Base-by-base conservation (phyloP, 2,329 filamentous ascomycete genomes). In the Fusarium algeriense region DNA sequence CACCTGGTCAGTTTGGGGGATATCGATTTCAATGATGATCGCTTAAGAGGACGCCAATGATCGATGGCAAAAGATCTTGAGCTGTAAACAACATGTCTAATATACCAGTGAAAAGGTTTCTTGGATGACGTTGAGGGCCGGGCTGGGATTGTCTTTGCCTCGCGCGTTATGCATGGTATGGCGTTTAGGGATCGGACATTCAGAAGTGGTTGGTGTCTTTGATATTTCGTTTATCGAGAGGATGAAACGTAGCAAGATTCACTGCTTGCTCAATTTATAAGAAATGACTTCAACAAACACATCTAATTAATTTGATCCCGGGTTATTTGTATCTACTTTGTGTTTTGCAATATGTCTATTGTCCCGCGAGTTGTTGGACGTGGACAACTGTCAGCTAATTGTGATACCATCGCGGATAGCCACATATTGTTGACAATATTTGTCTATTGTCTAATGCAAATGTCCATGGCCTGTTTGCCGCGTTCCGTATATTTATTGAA, bases 1-100 rank as follows among this genome's bases (percentile, higher is more conserved):
- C 78, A 35, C 70, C 76, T 5, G 80, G 80, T n/a, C 79, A 81
- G 54, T 82, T 78, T 66, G 80, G 79, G 53, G 78, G 79, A 28
- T 81, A 80, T 62, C 76, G 78, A 37, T 83, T 78, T 64, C 81
- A 62, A 73, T 49, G 23, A 44, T 15, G 30, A 59, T 34, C 23
- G 26, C 35, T n/a, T 6, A 38, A 23, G n/a, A 44, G 26, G 40
- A 40, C 15, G 32, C 20, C 28, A 37, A 46, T 56, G 23, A 41
- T 37, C 55, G 32, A 20, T 14, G 38, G 54, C 13, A 35, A 43
- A 48, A 30, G 35, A 58, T 44, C 26, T 23, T 45, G 43, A 52
- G 19, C 45, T 40, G 45, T 28, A 57, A 67, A 59, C 32, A 58
- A 48, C 37, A 55, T 50, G 59, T 58, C 43, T 70, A 61, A 59